Conservation (phyloP, 495 filamentous ascomycete genomes). For the Tuber magnatum region DNA sequence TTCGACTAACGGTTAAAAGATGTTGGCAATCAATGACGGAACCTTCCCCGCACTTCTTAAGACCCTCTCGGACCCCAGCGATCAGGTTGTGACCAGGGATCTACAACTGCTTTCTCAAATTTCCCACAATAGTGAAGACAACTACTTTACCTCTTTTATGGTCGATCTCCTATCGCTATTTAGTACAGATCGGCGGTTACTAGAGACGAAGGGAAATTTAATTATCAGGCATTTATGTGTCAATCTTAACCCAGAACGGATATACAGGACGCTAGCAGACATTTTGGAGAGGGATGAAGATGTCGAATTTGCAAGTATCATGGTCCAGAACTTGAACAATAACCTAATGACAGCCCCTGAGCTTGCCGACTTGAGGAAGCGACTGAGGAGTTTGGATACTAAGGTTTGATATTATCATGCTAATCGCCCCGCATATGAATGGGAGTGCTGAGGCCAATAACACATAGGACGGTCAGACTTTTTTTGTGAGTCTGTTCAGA, state of each 20-base stretch:
- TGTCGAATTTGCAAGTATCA: slow-evolving; percentile 96
- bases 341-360: slow-evolving; percentile 97
- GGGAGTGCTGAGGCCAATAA: slow-evolving; percentile 40
- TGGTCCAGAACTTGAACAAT: slow-evolving; percentile 99
- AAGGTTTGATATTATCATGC: slow-evolving; percentile 48
- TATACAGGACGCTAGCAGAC: slow-evolving; percentile 92
- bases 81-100: slow-evolving; percentile 92
- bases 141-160: slow-evolving; percentile 98
- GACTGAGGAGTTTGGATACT: slow-evolving; percentile 81
- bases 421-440: slow-evolving; percentile 14
- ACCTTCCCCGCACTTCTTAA: slow-evolving; percentile 95
- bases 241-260: slow-evolving; percentile 85
- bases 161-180: slow-evolving; percentile 92
- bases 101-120: slow-evolving; percentile 93
- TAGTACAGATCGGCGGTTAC: slow-evolving; percentile 78
- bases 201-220: slow-evolving; percentile 88
- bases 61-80: slow-evolving; percentile 89
- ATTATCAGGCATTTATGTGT: slow-evolving; percentile 94
- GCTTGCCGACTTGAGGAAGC: slow-evolving; percentile 79
- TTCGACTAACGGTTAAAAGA: slow-evolving; percentile 21
- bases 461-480: slow-evolving; percentile 70
- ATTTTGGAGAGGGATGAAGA: slow-evolving; percentile 98
- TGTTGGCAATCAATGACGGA: slow-evolving; percentile 87
- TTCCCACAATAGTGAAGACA: slow-evolving; percentile 89
- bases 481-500: slow-evolving; percentile 89